These are phyloP conservation scores for Kondoa subrosea DNA, from an alignment of 768 basidiomycete species.

Conservation along the genomic window DNA sequence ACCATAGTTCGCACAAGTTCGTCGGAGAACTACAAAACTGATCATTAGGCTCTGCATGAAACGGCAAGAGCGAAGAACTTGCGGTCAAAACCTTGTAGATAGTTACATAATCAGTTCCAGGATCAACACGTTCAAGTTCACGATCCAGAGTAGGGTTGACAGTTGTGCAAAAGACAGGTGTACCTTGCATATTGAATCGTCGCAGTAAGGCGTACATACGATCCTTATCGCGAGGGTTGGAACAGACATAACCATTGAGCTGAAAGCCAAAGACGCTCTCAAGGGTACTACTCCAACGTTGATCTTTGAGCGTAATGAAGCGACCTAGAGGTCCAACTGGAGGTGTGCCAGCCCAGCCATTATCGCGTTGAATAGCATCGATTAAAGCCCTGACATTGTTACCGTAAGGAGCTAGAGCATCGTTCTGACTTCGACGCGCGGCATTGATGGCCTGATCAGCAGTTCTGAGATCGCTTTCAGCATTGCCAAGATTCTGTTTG, in stretches of 20 bases:
- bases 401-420: neutral
- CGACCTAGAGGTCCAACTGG: conserved; percentile 8
- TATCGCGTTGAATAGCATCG: neutral
- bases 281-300: neutral
- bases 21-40: conserved; percentile 47
- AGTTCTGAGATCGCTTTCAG: neutral
- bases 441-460: neutral
- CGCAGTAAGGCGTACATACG: neutral
- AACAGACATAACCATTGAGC: conserved; percentile 5
- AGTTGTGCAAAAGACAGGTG: neutral
- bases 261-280: neutral
- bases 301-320: conserved; percentile 4
- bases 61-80: neutral
- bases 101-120: neutral
- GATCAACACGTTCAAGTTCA: neutral
- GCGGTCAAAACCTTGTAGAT: neutral
- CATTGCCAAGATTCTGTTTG: neutral
- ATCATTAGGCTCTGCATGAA: neutral
- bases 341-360: neutral
- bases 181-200: neutral
- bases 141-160: neutral
- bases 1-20: conserved; percentile 60
- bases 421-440: neutral
- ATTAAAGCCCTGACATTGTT: neutral
- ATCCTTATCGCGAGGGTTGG: neutral